Evolutionary conservation across 1,284 basidiomycete genomes (phyloP), one percentile per base, ranked within the genome.

Genomic region (Leccinum proliferum): DNA sequence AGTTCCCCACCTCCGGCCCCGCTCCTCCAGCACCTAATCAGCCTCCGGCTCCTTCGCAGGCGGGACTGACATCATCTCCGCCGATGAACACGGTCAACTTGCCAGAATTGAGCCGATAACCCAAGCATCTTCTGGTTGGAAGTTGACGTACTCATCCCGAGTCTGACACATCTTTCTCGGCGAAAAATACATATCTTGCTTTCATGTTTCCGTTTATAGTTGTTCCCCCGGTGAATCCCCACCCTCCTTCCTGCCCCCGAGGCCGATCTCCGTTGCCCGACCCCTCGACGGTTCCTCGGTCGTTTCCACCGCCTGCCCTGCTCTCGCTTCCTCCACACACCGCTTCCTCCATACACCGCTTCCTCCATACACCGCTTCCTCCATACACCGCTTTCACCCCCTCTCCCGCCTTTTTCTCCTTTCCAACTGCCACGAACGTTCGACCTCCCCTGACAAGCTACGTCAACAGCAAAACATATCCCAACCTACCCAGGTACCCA

Each of bases 1-100:
- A 84, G 70, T 79, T 78, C 64, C 82, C 76, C 69, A 80, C 77
- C 41, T 75, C 75, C 67, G 75, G 75, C 57, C 77, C 83, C 37
- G 25, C 25, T 25, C 25, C 25, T 25, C 25, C 25, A 25, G 25
- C 25, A 25, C 25, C 25, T 25, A 25, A 25, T 4, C 25, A 25
- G 25, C 25, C 25, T 4, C 25, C 25, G 76, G 76, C 78, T 60
- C 77, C 82, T 32, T 75, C 77, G 59, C 76, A 82, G 60, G 79
- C 80, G 68, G 68, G 70, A 65, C 69, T 81, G 60, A 74, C 70
- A 50, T 68, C 69, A 5, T 73, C 77, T 68, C 82, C 83, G 3
- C 78, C 82, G 6, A 70, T 86, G 74, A 62, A 80, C 48, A 75
- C 77, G 69, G 78, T 39, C 39, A 39, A 14, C 39, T 39, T 39